Evolutionary conservation across 2,329 filamentous ascomycete species (phyloP).

Genomic region (Phialocephala sp.): DNA sequence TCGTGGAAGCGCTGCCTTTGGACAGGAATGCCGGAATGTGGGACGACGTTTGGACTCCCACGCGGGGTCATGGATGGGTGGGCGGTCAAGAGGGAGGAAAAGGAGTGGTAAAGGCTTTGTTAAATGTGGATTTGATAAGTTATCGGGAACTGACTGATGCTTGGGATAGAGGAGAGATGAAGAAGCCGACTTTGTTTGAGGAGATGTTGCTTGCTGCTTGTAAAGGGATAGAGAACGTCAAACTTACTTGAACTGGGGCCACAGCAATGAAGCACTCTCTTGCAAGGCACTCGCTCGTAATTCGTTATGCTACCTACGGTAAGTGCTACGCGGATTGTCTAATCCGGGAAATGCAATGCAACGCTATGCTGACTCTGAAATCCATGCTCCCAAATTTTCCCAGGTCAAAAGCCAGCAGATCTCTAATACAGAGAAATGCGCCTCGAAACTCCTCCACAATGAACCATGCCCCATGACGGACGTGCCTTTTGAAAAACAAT

Average conservation of each 20-base stretch:
- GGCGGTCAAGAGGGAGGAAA: neutral
- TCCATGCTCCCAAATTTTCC: conserved; percentile 1
- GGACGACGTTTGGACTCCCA: conserved; percentile 2
- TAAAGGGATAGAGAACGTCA: conserved; percentile 10
- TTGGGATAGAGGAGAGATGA: conserved; percentile 18
- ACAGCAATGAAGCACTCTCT: neutral
- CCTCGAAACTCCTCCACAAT: neutral
- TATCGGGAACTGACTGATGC: conserved; percentile 16
- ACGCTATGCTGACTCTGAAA: conserved; percentile 12
- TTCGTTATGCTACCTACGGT: conserved; percentile 2
- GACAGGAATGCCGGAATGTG: conserved; percentile 7
- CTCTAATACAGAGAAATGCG: neutral
- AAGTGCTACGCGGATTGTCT: neutral
- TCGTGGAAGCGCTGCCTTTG: conserved; percentile 16
- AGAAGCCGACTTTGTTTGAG: conserved; percentile 11
- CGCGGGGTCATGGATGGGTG: conserved; percentile 1
- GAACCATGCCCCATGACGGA: neutral
- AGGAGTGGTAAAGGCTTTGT: too few species aligned
- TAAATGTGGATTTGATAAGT: conserved; percentile 14
- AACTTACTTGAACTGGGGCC: neutral
- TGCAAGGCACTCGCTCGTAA: neutral
- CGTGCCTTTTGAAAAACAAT: neutral
- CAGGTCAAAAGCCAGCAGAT: neutral
- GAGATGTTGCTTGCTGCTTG: conserved; percentile 16
- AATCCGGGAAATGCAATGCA: neutral